phyloP scores from a whole-genome alignment of 768 basidiomycete species.

The Suillus cothurnatus region DNA sequence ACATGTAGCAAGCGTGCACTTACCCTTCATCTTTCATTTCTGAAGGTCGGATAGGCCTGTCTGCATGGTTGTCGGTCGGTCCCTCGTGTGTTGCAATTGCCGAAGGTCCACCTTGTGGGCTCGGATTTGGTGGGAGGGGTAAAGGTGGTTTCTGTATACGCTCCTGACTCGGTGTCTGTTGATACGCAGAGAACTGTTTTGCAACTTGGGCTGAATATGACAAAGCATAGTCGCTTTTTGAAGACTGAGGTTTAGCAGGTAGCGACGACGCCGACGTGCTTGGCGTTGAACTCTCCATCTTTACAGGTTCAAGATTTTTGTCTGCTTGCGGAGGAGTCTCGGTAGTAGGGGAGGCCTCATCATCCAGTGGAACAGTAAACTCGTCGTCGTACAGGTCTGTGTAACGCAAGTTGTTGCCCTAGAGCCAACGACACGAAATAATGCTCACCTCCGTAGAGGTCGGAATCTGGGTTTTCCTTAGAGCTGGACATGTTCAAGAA shows the following conservation, averaged over 20 bases:
- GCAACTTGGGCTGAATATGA: slow-evolving; percentile 69
- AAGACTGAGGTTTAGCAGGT: slow-evolving; percentile 31
- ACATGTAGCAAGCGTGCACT: slow-evolving; percentile 39
- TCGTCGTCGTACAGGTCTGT: slow-evolving; percentile 58
- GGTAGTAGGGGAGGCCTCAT: slow-evolving; percentile 33
- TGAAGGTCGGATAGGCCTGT: slow-evolving; percentile 61
- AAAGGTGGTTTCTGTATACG: slow-evolving; percentile 46
- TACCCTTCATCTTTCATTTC: slow-evolving; percentile 87
- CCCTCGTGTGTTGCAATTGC: slow-evolving; percentile 40
- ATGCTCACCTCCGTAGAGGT: slow-evolving; percentile 49
- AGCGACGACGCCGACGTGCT: slow-evolving; percentile 16
- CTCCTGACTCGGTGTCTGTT: slow-evolving; percentile 67
- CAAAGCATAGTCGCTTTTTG: slow-evolving; percentile 29
- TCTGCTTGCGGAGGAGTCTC: slow-evolving; percentile 25
- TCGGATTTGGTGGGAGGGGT: slow-evolving; percentile 28
- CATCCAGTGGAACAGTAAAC: slow-evolving; percentile 34
- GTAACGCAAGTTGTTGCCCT: slow-evolving; percentile 11
- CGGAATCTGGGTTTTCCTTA: slow-evolving; percentile 39
- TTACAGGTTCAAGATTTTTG: slow-evolving; percentile 20
- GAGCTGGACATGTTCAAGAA: slow-evolving; percentile 31
- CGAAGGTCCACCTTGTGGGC: slow-evolving; percentile 23
- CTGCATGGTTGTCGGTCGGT: slow-evolving; percentile 37
- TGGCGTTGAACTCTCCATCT: slow-evolving; percentile 25
- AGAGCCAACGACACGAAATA: neutral
- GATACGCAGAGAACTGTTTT: slow-evolving; percentile 64